Conservation (phyloP, 192 early-diverging fungal species). For the Endogone sp. region DNA sequence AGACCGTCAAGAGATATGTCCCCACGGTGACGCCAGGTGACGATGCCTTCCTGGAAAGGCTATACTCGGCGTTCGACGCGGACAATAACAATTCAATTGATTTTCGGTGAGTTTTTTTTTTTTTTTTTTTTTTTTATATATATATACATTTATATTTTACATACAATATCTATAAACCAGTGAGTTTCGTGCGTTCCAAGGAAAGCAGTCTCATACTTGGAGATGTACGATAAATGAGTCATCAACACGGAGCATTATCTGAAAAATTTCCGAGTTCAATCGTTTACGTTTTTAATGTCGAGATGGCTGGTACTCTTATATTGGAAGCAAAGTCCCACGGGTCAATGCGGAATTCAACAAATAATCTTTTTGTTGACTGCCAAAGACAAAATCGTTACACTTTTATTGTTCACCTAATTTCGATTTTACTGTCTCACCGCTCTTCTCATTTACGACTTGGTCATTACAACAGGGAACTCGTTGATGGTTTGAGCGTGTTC, state of each 20-base stretch:
- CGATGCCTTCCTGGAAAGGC: slow-evolving; percentile 70
- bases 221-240: no score
- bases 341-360: no score
- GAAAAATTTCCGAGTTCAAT: no score
- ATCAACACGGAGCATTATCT: no score
- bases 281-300: no score
- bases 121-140: not conserved
- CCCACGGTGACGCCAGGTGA: slow-evolving; percentile 50
- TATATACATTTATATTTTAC: not conserved
- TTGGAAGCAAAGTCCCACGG: no score
- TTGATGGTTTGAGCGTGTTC: slow-evolving; percentile 67
- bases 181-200: no score
- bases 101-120: slow-evolving; percentile 48
- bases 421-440: not conserved
- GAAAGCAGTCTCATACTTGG: no score
- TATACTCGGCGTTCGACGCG: slow-evolving; percentile 76
- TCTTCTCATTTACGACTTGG: not conserved
- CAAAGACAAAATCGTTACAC: no score
- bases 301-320: no score
- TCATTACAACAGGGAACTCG: slow-evolving; percentile 41
- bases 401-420: not conserved
- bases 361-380: no score
- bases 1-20: slow-evolving; percentile 53
- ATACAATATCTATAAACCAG: slow-evolving; percentile 8
- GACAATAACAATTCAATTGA: slow-evolving; percentile 62